phyloP scores from a whole-genome alignment of 345 rosid genomes.

The Raphanus sativus region DNA sequence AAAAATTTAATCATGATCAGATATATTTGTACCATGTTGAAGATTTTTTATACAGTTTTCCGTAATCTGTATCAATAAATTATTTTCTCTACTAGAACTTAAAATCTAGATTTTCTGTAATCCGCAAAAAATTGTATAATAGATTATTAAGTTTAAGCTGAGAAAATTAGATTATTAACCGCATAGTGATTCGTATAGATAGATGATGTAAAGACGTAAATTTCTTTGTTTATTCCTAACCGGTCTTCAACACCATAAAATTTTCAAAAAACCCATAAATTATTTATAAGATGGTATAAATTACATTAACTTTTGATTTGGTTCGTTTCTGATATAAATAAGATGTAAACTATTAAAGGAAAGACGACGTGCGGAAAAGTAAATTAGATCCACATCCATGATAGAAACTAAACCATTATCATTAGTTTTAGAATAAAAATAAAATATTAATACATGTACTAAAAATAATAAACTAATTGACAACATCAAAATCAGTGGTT shows the following conservation, averaged over 20 bases:
- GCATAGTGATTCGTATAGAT: not conserved
- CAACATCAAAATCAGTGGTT: slow-evolving; percentile 22
- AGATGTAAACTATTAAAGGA: slow-evolving; percentile 16
- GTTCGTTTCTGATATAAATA: not conserved
- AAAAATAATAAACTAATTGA: not conserved
- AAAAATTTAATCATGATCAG: no score
- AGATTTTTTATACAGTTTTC: no score
- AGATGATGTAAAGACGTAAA: not conserved
- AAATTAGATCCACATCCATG: slow-evolving; percentile 25
- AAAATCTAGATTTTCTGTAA: no score
- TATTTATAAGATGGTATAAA: not conserved
- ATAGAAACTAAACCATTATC: slow-evolving; percentile 11
- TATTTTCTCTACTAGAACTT: no score
- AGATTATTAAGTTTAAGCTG: not conserved
- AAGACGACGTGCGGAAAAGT: slow-evolving; percentile 34
- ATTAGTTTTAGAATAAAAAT: not conserved
- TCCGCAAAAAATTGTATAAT: no score
- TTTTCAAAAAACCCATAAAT: not conserved
- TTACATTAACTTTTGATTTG: not conserved
- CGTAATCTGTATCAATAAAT: no score
- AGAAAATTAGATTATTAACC: not conserved
- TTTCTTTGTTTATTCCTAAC: not conserved
- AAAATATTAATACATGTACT: not conserved
- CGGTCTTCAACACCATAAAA: not conserved
- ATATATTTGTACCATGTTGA: no score